Conservation (phyloP, 495 filamentous ascomycete species). For the Podospora sp. region DNA sequence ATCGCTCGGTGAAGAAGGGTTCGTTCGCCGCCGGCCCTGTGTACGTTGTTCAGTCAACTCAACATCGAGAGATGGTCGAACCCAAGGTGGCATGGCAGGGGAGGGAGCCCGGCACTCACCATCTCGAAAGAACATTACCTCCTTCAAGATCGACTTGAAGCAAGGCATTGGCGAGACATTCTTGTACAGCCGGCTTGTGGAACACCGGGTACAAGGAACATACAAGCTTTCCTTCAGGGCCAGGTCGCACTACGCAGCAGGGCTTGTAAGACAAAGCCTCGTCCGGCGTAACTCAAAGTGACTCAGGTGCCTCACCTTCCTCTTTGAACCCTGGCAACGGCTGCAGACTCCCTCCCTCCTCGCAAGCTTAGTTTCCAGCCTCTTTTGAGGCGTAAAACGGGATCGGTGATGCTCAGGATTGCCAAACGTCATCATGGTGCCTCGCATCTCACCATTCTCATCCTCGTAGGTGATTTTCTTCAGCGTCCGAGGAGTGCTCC, state of each 20-base stretch:
- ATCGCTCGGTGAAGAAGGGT: constrained; percentile 30
- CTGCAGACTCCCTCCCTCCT: constrained; percentile 33
- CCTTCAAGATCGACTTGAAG: constrained; percentile 28
- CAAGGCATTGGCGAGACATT: constrained; percentile 28
- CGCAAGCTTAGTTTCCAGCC: constrained; percentile 24
- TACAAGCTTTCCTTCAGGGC: constrained; percentile 23
- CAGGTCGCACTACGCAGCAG: constrained; percentile 30
- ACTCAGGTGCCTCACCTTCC: constrained; percentile 24
- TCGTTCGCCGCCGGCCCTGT: constrained; percentile 36
- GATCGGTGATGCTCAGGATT: constrained; percentile 7
- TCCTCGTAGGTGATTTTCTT: constrained; percentile 18
- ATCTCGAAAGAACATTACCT: constrained; percentile 34
- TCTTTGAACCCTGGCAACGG: constrained; percentile 33
- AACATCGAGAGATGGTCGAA: too few species aligned
- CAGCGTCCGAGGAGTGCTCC: constrained; percentile 16
- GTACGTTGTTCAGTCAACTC: background rate
- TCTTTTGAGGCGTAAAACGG: constrained; percentile 26
- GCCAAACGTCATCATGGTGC: constrained; percentile 29
- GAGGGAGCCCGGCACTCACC: constrained; percentile 20
- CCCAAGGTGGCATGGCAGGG: too few species aligned
- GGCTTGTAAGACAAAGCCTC: background rate
- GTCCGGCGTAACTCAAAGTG: background rate
- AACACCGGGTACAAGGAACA: constrained; percentile 28
- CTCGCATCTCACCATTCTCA: constrained; percentile 25
- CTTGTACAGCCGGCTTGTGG: constrained; percentile 28